Evolutionary conservation across 1,284 basidiomycete genomes (phyloP), one percentile per base, ranked within the genome.

Genomic region (Apiotrichum gracile): DNA sequence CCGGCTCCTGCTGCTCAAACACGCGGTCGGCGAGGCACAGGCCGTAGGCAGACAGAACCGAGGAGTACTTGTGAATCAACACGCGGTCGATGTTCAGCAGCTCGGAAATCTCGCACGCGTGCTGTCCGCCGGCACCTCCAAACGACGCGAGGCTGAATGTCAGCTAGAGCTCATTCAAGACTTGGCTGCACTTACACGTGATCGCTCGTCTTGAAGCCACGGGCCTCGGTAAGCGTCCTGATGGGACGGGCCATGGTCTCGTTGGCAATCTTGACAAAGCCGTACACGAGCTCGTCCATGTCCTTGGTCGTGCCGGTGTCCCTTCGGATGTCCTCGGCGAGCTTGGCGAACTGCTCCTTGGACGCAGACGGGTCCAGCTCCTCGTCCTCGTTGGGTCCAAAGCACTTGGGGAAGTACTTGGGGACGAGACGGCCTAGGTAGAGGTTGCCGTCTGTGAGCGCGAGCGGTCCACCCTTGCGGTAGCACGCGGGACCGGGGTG

Each of bases 371-470:
- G 59, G 51, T 80, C 78, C 13, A 80, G 68, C 1, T 74, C 74
- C 54, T 78, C 65, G 58, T 79, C 64, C 57, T 80, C 78, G 33
- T 77, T 75, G 10, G 75, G 72, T 3, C 79, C 79, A 52, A 80
- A 81, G 53, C 66, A 65, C 50, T 61, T 63, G 10, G 64, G 61
- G 58, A 74, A 73, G 61, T 84, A 86, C 54, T 85, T 82, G 0
- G 66, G 68, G 6, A 70, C 49, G 8, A 75, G 57, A 4, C 73
- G 61, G 2, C 73, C 73, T 5, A 75, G 70, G 19, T 72, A 51
- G 14, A 74, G 60, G 55, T 75, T 75, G 13, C 70, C 73, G 47
- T 75, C 73, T 0, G 73, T 77, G 13, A 71, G 60, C 13, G 70
- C 67, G 14, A 73, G 62, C 0, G 68, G 66, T 5, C 71, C 70